Base-by-base conservation (phyloP, 208 protist species). In the Crithidia acanthocephali region DNA sequence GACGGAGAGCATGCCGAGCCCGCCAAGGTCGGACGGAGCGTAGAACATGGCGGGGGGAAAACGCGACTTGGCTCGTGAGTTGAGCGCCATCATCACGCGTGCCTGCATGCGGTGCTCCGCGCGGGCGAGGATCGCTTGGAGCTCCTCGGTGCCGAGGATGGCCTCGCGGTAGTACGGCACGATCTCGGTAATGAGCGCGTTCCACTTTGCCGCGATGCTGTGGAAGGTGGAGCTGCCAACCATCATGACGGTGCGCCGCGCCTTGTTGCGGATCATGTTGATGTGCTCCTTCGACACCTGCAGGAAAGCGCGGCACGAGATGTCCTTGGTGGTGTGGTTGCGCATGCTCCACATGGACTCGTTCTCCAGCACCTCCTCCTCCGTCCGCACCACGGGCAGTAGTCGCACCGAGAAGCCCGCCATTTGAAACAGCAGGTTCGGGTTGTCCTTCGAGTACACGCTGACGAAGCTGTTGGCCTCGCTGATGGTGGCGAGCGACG, bases 191-290 rank as follows among this genome's bases (percentile, higher is more conserved):
- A 99, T 80, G 15, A 98, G 85, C 18, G 99, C 99, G 84, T 99
- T 99, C 99, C 99, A 99, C 90, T 99, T 99, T 78, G 99, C 99
- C 25, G 97, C 98, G 73, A 99, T 99, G 90, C 99, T 99, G 51
- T 99, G 99, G 85, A 99, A 99, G 7, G 99, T 99, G 11, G 99
- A 99, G 56, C 97, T 96, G 78, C 99, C 98, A 20, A 99, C 99
- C 72, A 98, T 98, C 98, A 99, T 99, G 35, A 99, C 95, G 44
- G 99, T 98, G 74, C 98, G 95, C 15, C 99, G 85, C 7, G 99
- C 84, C 75, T 99, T 97, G 88, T 99, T 99, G 70, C 99, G 96
- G 76, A 99, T 99, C 42, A 93, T 77, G 55, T 97, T 90, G 42
- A 99, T 76, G 68, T 98, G 90, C 58, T 98, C 89, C 44, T 99